Conservation (phyloP, 108 stramenopile genomes). For the Cylindrotheca closterium region DNA sequence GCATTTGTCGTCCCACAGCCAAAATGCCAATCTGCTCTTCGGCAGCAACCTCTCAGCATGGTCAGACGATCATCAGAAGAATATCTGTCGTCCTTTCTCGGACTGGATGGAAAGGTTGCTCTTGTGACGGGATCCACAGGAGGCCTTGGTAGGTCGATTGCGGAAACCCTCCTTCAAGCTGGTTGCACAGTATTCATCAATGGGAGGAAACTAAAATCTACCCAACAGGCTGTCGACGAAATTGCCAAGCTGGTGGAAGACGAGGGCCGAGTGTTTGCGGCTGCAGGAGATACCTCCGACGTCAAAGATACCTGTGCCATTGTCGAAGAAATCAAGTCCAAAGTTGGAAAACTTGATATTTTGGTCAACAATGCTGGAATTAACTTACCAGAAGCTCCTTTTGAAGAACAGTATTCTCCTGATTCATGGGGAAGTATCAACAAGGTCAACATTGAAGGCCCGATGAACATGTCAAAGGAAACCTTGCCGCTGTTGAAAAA, state of each 20-base stretch:
- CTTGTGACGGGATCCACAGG: constrained; percentile 11
- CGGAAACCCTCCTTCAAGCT: background rate
- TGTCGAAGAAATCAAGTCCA: constrained; percentile 2
- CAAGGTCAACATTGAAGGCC: constrained; percentile 1
- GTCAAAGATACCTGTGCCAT: background rate
- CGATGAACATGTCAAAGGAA: constrained; percentile 1
- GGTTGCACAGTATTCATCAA: constrained; percentile 17
- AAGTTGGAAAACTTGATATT: background rate
- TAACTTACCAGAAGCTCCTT: constrained; percentile 3
- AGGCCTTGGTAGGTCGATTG: constrained; percentile 14
- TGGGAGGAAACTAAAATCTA: constrained; percentile 7
- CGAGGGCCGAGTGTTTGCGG: background rate
- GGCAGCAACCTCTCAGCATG: too few species aligned
- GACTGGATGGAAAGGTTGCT: constrained; percentile 12
- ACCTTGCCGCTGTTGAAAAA: background rate
- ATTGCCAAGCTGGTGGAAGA: background rate
- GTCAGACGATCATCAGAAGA: too few species aligned
- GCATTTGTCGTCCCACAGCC: too few species aligned
- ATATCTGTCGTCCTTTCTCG: background rate
- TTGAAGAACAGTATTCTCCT: constrained; percentile 2
- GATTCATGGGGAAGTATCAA: background rate
- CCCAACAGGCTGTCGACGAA: constrained; percentile 9
- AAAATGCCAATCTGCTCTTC: too few species aligned
- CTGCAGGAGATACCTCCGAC: constrained; percentile 8
- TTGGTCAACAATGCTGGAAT: constrained; percentile 5